phyloP scores from a whole-genome alignment of 495 filamentous ascomycete genomes.

The Cenococcum geophilum region DNA sequence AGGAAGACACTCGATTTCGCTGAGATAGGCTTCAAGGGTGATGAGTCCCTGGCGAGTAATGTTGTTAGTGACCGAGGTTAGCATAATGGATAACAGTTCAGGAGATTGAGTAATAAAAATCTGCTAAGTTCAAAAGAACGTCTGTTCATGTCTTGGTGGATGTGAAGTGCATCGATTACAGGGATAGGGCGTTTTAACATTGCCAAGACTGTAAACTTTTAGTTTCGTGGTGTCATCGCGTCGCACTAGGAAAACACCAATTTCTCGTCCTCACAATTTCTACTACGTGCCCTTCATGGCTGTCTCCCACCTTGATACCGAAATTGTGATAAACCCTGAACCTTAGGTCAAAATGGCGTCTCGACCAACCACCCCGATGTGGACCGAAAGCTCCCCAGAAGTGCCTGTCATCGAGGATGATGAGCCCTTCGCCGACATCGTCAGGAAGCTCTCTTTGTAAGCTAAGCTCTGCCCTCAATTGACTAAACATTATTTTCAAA shows the following conservation, averaged over 20 bases:
- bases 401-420: constrained; percentile 58
- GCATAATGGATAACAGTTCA: background rate
- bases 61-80: background rate
- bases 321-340: background rate
- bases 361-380: constrained; percentile 25
- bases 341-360: constrained; percentile 11
- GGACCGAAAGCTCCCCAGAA: constrained; percentile 35
- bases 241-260: background rate
- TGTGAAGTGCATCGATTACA: background rate
- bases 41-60: background rate
- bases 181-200: background rate
- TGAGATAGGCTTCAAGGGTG: background rate
- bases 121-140: too few species aligned
- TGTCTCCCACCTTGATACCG: background rate
- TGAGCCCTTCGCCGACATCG: constrained; percentile 59
- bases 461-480: constrained; percentile 5
- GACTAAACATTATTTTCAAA: too few species aligned
- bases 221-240: background rate
- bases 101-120: too few species aligned
- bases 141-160: background rate
- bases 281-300: too few species aligned
- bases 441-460: constrained; percentile 63
- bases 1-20: background rate
- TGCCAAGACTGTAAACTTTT: background rate
- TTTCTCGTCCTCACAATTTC: too few species aligned